Evolutionary conservation across 352 stramenopile genomes (phyloP).

Genomic region (Lagenidium giganteum): DNA sequence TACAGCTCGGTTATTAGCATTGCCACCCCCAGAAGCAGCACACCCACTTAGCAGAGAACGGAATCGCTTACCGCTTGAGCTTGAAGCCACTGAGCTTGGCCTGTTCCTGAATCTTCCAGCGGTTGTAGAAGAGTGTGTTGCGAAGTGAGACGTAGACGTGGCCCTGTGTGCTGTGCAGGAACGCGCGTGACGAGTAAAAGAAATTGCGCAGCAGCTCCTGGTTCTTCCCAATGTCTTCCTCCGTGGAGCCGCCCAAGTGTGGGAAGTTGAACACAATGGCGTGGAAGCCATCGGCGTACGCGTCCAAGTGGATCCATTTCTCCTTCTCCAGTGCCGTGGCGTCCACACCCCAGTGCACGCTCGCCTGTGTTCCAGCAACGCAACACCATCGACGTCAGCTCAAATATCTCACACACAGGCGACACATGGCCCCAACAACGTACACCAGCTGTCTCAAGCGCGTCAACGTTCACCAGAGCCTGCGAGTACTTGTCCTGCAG

Average conservation of each 20-base stretch:
- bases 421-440: neutral
- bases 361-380: too few relatives aligned
- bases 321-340: conserved; percentile 59
- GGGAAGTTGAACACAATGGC: conserved; percentile 84
- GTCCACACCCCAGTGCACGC: conserved; percentile 66
- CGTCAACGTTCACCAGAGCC: conserved; percentile 59
- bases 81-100: conserved; percentile 58
- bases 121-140: conserved; percentile 82
- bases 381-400: neutral
- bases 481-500: conserved; percentile 73
- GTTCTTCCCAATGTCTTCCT: conserved; percentile 82
- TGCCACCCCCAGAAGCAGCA: neutral
- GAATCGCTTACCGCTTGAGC: conserved; percentile 40
- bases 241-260: conserved; percentile 74
- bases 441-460: conserved; percentile 66
- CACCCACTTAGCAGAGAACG: neutral
- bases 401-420: neutral
- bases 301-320: conserved; percentile 34
- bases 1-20: conserved; percentile 10
- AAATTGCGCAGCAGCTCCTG: conserved; percentile 70
- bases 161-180: conserved; percentile 49
- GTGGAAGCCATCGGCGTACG: conserved; percentile 54
- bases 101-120: conserved; percentile 75
- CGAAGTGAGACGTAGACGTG: conserved; percentile 72
- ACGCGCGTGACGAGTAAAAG: conserved; percentile 60